Evolutionary conservation across 2,329 filamentous ascomycete species (phyloP), one percentile per base, ranked within the genome.

Genomic region (Diaporthe helianthi): DNA sequence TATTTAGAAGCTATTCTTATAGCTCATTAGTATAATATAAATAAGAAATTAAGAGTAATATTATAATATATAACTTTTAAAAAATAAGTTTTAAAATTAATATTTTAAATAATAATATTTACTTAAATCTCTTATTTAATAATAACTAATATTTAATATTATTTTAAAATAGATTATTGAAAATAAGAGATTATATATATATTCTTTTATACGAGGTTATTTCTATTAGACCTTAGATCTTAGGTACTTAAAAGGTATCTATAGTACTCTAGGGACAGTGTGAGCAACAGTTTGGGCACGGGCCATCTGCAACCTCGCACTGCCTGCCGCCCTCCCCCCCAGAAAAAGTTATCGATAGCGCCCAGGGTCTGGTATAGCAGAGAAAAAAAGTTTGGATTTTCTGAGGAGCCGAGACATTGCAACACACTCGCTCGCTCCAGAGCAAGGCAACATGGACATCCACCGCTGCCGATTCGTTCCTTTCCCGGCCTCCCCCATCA

Each of bases 401-500:
- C n/a, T 31, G 7, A 31, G 38, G 29, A 9, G 36, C 22, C 13
- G n/a, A 13, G 26, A 24, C 22, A 26, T 15, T 24, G 47, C 54
- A 58, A 46, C 41, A 65, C n/a, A 24, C 52, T 15, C 61, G 61
- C 60, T 41, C 26, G 53, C 60, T 31, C 26, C 52, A 41, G 60
- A 69, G 61, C 24, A 63, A 15, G 38, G 52, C 70, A 73, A 69
- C 69, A 98, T 98, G 95, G 95, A 98, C 82, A 91, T 99, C 78
- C 96, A 99, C 84, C 93, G 96, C 76, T 97, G 94, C 78, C 93
- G 96, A 78, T 99, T 99, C 82, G 92, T 99, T 75, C 92, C 93
- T 49, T 98, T 93, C 81, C 93, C 94, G 73, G 92, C 93, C 9
- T 93, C 93, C 71, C 91, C 94, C 69, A 98, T 99, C 81, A 98